A percentile compares a stretch with the other conserved stretches of the same genome.
Evolutionary conservation across 495 filamentous ascomycete species (phyloP).

Genomic region (Thermothielavioides terrestris): DNA sequence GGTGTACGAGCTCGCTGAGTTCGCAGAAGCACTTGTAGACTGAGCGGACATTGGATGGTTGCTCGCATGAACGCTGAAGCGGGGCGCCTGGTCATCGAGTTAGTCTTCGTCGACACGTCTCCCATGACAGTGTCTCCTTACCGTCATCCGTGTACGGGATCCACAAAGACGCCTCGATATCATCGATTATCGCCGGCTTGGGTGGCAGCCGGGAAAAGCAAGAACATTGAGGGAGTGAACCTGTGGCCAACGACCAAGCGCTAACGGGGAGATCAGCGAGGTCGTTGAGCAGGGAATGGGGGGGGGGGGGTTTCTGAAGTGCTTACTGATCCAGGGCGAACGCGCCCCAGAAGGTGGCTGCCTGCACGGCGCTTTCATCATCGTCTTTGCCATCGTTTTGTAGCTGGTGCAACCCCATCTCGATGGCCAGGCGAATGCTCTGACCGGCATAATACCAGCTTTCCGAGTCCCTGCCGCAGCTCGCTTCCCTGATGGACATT

Average conservation of each 20-base stretch:
- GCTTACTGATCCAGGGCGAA: slow-evolving; percentile 62
- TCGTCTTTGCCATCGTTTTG: slow-evolving; percentile 34
- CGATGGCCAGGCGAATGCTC: slow-evolving; percentile 55
- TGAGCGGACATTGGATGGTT: slow-evolving; percentile 48
- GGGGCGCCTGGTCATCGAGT: slow-evolving; percentile 30
- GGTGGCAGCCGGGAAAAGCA: slow-evolving; percentile 45
- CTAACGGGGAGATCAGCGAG: slow-evolving; percentile 30
- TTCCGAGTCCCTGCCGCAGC: slow-evolving; percentile 55
- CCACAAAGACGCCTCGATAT: slow-evolving; percentile 47
- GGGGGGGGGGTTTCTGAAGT: background rate
- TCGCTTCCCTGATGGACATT: slow-evolving; percentile 60
- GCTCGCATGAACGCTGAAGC: slow-evolving; percentile 39
- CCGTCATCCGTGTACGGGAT: slow-evolving; percentile 52
- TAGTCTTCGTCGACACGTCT: slow-evolving; percentile 9
- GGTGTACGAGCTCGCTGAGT: slow-evolving; percentile 58
- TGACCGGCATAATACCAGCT: slow-evolving; percentile 59
- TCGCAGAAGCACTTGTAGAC: slow-evolving; percentile 55
- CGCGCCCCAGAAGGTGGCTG: slow-evolving; percentile 64
- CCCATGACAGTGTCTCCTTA: slow-evolving; percentile 17
- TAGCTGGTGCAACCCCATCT: slow-evolving; percentile 54
- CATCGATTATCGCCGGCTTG: slow-evolving; percentile 48
- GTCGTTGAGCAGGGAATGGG: background rate
- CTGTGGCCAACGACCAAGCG: slow-evolving; percentile 55
- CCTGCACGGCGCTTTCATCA: slow-evolving; percentile 52
- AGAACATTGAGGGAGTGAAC: slow-evolving; percentile 55